Conservation (phyloP, 257 asterid genomes). For the Plantago major region DNA sequence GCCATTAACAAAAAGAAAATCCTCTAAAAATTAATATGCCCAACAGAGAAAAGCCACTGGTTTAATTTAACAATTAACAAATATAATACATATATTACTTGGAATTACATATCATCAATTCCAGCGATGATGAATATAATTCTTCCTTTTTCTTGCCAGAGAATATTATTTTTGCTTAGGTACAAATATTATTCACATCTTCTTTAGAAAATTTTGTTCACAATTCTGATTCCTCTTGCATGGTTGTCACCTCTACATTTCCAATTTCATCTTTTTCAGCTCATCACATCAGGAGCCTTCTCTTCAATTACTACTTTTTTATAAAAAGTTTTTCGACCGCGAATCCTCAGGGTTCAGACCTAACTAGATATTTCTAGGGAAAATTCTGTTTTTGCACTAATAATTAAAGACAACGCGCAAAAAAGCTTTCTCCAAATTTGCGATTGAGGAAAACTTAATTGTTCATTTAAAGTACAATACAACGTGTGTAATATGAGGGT, state of each 20-base stretch:
- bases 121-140: constrained; percentile 29
- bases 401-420: background rate
- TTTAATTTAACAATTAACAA: constrained; percentile 2
- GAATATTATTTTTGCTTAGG: constrained; percentile 14
- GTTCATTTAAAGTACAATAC: no score
- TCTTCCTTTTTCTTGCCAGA: constrained; percentile 13
- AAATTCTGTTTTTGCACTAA: background rate
- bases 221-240: constrained; percentile 38
- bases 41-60: constrained; percentile 6
- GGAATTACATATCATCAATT: constrained; percentile 6
- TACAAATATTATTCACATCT: constrained; percentile 16
- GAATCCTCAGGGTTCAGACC: background rate
- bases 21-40: constrained; percentile 2
- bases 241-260: constrained; percentile 24
- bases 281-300: background rate
- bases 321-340: background rate
- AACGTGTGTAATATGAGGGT: background rate
- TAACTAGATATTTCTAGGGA: background rate
- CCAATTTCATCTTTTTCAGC: constrained; percentile 1
- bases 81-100: constrained; percentile 5
- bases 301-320: background rate
- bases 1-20: no score
- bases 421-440: background rate
- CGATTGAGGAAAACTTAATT: background rate
- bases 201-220: constrained; percentile 15